phyloP scores from a whole-genome alignment of 208 protist species.

The Plasmodiophora brassicae region DNA sequence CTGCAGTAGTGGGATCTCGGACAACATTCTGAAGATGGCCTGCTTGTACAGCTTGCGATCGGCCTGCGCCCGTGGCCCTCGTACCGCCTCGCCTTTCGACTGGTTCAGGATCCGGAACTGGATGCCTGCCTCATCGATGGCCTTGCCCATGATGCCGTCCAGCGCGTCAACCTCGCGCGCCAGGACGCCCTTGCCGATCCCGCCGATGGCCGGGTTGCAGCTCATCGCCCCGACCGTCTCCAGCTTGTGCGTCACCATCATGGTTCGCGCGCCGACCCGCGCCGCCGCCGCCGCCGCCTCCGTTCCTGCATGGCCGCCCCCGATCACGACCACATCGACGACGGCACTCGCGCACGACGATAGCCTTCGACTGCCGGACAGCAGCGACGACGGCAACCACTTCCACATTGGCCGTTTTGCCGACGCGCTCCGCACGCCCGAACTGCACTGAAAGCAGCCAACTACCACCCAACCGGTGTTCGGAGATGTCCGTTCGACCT shows the following conservation, averaged over 20 bases:
- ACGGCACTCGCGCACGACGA: not conserved
- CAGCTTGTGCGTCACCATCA: conserved; percentile 70
- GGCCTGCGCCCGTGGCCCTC: conserved; percentile 57
- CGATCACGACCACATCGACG: conserved; percentile 65
- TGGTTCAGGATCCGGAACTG: conserved; percentile 73
- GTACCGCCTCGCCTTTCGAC: conserved; percentile 68
- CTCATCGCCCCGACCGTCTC: conserved; percentile 74
- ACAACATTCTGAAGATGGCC: conserved; percentile 39
- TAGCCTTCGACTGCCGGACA: not conserved
- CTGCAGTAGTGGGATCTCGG: not conserved
- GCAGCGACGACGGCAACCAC: no score
- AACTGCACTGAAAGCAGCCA: no score
- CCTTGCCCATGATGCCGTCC: conserved; percentile 71
- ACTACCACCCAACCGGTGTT: no score
- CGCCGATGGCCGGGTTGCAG: conserved; percentile 83
- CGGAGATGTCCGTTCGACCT: no score
- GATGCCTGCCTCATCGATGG: conserved; percentile 67
- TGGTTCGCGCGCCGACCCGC: conserved; percentile 62
- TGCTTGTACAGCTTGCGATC: conserved; percentile 53
- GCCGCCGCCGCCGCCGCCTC: conserved; percentile 70
- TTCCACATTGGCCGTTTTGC: no score
- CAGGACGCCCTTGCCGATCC: conserved; percentile 76
- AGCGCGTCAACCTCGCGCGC: conserved; percentile 77
- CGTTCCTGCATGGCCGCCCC: conserved; percentile 77
- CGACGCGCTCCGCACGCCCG: no score